Evolutionary conservation across 352 stramenopile genomes (phyloP).

Genomic region (Pythium periplocum): DNA sequence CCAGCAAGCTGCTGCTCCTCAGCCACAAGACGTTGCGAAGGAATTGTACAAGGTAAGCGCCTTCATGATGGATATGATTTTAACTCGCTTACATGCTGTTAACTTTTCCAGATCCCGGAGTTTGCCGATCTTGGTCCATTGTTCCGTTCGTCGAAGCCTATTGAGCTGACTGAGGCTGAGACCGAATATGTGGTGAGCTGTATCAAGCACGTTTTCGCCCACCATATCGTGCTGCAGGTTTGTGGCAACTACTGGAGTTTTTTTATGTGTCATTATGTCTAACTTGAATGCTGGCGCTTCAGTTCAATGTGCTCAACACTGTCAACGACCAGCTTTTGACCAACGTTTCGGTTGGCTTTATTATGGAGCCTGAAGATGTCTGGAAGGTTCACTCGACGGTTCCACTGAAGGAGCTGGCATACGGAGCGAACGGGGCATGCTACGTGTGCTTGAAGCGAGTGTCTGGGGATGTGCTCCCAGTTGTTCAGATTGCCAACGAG

Average conservation of each 20-base stretch:
- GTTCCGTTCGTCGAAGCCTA: conserved; percentile 89
- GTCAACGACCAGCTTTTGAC: conserved; percentile 97
- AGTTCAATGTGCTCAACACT: conserved; percentile 99
- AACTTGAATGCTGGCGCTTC: conserved; percentile 21
- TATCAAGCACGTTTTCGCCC: conserved; percentile 96
- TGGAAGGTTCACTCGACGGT: conserved; percentile 92
- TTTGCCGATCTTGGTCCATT: conserved; percentile 91
- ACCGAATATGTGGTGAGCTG: conserved; percentile 97
- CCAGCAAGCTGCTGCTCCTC: conserved; percentile 25
- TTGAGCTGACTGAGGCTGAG: conserved; percentile 95
- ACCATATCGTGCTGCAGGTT: conserved; percentile 92
- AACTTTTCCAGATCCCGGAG: conserved; percentile 83
- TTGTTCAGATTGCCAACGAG: conserved; percentile 92
- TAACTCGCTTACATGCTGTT: neutral
- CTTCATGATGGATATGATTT: too few species aligned
- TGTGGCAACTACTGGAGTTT: neutral
- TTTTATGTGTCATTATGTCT: conserved; percentile 4
- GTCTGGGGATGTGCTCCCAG: conserved; percentile 64
- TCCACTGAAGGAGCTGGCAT: conserved; percentile 82
- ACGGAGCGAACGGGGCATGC: conserved; percentile 91
- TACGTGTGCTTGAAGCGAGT: conserved; percentile 92
- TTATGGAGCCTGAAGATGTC: conserved; percentile 87
- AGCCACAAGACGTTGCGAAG: conserved; percentile 79
- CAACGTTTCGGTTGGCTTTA: conserved; percentile 91
- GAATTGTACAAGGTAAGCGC: conserved; percentile 89